Conservation (phyloP, 192 early-diverging fungal genomes). For the Mortierella antarctica region DNA sequence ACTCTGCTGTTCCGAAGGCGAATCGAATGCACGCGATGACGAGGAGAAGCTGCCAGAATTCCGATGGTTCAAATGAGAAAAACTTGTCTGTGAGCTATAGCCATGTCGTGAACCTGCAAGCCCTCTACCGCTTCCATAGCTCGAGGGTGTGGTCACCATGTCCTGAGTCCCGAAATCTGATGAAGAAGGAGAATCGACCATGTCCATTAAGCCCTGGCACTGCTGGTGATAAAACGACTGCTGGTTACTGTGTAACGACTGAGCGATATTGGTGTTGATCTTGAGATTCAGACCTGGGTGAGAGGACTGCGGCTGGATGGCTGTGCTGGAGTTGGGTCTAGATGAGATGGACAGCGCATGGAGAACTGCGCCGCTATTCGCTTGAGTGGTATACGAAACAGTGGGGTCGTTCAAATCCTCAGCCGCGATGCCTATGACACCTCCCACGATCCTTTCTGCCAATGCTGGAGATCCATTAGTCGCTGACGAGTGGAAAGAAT, state of each 20-base stretch:
- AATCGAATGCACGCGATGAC: constrained; percentile 29
- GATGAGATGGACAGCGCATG: constrained; percentile 20
- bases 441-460: not conserved
- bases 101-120: constrained; percentile 10
- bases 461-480: not conserved
- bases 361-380: constrained; percentile 1
- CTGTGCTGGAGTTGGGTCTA: constrained; percentile 31
- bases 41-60: constrained; percentile 40
- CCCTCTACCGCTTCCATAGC: constrained; percentile 10
- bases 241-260: not conserved
- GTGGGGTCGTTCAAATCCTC: constrained; percentile 28
- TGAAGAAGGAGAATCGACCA: constrained; percentile 36
- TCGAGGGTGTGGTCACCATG: not conserved
- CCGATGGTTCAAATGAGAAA: constrained; percentile 25
- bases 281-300: constrained; percentile 14
- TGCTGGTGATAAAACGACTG: constrained; percentile 29
- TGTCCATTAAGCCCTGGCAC: constrained; percentile 48
- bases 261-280: constrained; percentile 13
- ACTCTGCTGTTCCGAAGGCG: constrained; percentile 36
- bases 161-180: constrained; percentile 13
- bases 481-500: not conserved
- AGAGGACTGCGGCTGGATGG: constrained; percentile 16
- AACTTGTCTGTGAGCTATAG: constrained; percentile 12
- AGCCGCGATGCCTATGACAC: not conserved
- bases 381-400: constrained; percentile 1